Conservation (phyloP, 768 basidiomycete species). For the Pholiota molesta region DNA sequence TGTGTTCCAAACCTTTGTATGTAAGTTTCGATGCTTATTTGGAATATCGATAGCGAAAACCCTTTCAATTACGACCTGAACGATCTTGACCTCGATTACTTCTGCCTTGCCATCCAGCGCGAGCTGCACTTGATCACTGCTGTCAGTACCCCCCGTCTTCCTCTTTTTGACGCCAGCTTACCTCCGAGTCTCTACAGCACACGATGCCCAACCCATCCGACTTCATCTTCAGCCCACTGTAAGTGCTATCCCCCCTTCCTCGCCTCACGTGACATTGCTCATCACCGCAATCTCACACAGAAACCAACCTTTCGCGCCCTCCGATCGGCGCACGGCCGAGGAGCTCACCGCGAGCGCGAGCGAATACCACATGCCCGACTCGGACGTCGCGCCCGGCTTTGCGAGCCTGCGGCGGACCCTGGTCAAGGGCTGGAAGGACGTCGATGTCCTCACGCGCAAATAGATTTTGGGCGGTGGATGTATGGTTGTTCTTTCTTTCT, state of each 20-base stretch:
- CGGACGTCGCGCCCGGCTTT: conserved; percentile 32
- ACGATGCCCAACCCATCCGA: conserved; percentile 51
- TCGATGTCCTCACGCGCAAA: conserved; percentile 26
- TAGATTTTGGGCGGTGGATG: background rate
- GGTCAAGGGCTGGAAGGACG: conserved; percentile 44
- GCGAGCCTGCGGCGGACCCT: conserved; percentile 41
- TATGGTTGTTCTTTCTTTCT: too few relatives aligned
- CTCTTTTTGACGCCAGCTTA: background rate
- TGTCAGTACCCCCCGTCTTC: conserved; percentile 40
- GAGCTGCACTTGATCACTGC: conserved; percentile 76
- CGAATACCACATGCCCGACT: conserved; percentile 34
- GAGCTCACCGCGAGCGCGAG: conserved; percentile 41
- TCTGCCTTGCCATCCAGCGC: conserved; percentile 66
- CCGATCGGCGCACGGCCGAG: conserved; percentile 57
- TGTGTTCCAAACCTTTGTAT: background rate
- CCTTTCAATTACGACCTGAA: conserved; percentile 72
- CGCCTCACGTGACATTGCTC: too few relatives aligned
- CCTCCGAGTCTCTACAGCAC: conserved; percentile 41
- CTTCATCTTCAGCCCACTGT: conserved; percentile 56
- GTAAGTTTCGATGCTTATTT: background rate
- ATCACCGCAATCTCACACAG: conserved; percentile 6
- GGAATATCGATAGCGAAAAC: conserved; percentile 50
- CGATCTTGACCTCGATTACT: conserved; percentile 70
- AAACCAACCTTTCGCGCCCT: conserved; percentile 76
- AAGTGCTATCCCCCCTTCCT: conserved; percentile 2